A percentile compares a stretch with the other conserved stretches of the same genome.
Evolutionary conservation across 164 flowering plant species (phyloP).

Genomic region (Chloranthus sessilifolius): DNA sequence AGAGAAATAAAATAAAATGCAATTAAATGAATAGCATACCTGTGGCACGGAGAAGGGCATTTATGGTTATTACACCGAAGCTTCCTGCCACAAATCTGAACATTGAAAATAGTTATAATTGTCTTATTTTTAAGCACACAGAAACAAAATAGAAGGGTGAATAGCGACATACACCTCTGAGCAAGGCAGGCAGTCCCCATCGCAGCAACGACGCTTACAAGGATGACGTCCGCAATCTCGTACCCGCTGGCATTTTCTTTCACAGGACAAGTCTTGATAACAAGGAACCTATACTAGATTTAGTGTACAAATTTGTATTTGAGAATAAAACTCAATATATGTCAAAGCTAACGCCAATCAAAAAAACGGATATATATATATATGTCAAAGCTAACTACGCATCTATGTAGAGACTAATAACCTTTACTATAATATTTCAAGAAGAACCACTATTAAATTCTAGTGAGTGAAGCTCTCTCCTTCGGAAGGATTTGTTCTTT

Average conservation of each 20-base stretch:
- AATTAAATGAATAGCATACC: constrained; percentile 29
- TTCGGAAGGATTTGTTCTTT: too few relatives aligned
- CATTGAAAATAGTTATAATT: constrained; percentile 5
- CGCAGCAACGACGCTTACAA: constrained; percentile 89
- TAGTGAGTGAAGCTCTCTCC: too few relatives aligned
- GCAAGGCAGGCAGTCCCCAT: constrained; percentile 93
- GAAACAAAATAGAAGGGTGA: not conserved
- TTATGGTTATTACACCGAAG: constrained; percentile 92
- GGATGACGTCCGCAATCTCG: constrained; percentile 97
- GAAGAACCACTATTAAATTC: too few relatives aligned
- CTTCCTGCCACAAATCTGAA: constrained; percentile 79
- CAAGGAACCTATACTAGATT: constrained; percentile 79
- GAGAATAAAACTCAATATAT: too few relatives aligned
- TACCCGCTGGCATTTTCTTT: constrained; percentile 68
- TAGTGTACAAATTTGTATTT: constrained; percentile 14
- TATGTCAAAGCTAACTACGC: not conserved
- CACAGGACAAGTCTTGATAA: constrained; percentile 84
- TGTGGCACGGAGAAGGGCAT: constrained; percentile 91
- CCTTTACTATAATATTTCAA: too few relatives aligned
- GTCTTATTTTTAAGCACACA: not conserved
- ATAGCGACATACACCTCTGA: constrained; percentile 57
- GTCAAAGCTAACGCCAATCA: too few relatives aligned
- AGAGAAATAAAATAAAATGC: too few relatives aligned
- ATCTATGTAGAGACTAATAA: too few relatives aligned
- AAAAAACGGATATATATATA: too few relatives aligned